Evolutionary conservation across 345 rosid genomes (phyloP).

Genomic region (Gossypium mustelinum): DNA sequence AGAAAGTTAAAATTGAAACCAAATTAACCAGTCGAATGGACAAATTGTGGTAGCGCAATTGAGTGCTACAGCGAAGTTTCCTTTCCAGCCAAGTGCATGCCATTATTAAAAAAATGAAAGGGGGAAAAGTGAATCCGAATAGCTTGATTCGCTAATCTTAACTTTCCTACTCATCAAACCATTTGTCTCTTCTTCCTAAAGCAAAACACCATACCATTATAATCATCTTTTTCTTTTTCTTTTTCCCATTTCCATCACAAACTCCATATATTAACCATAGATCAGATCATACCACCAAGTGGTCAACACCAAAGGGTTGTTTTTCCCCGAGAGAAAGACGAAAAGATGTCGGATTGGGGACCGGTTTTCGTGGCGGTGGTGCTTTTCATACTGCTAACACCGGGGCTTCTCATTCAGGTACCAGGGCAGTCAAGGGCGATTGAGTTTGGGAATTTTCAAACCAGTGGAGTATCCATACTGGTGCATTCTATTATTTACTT

Average conservation of each 20-base stretch:
- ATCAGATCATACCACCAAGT: neutral
- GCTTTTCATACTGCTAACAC: constrained; percentile 76
- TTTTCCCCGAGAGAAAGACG: neutral
- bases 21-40: neutral
- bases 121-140: constrained; percentile 16
- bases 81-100: neutral
- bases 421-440: constrained; percentile 53
- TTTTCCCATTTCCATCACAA: neutral
- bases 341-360: constrained; percentile 87
- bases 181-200: constrained; percentile 26
- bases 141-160: constrained; percentile 26
- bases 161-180: constrained; percentile 25
- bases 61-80: constrained; percentile 12
- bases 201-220: constrained; percentile 17
- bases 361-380: constrained; percentile 82
- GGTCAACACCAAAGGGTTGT: neutral
- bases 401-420: constrained; percentile 77
- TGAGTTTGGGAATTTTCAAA: constrained; percentile 87
- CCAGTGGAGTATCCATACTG: constrained; percentile 76
- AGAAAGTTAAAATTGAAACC: neutral
- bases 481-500: constrained; percentile 77
- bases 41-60: neutral
- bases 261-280: too few relatives aligned
- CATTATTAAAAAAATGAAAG: neutral
- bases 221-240: neutral